phyloP scores from a whole-genome alignment of 768 basidiomycete species.

The Termitomyces sp. region DNA sequence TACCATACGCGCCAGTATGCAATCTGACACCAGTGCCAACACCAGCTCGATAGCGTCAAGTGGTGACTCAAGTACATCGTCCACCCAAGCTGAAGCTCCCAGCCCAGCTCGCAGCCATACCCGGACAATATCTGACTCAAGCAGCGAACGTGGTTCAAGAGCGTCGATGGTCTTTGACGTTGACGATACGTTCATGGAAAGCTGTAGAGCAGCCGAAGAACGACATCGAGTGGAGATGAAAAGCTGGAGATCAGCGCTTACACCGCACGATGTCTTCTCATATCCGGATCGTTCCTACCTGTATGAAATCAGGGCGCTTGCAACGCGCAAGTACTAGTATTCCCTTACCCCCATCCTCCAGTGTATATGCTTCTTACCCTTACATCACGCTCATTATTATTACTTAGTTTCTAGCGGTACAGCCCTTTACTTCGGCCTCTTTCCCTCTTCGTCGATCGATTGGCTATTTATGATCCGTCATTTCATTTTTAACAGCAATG shows the following conservation, averaged over 20 bases:
- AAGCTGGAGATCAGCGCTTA: constrained; percentile 55
- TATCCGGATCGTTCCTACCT: constrained; percentile 60
- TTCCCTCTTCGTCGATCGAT: constrained; percentile 15
- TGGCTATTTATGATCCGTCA: constrained; percentile 18
- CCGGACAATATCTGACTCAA: constrained; percentile 67
- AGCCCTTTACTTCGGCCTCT: too few species aligned
- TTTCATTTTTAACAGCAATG: not conserved
- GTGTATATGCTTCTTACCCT: constrained; percentile 9
- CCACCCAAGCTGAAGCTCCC: constrained; percentile 33
- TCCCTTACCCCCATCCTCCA: constrained; percentile 9
- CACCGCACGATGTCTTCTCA: constrained; percentile 30
- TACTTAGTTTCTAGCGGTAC: constrained; percentile 16
- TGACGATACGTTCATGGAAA: constrained; percentile 66
- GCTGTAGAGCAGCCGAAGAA: constrained; percentile 72
- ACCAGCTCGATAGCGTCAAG: constrained; percentile 21
- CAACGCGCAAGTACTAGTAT: constrained; percentile 72
- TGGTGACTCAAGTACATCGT: constrained; percentile 18
- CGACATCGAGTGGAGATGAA: constrained; percentile 82
- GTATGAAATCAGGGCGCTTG: constrained; percentile 80
- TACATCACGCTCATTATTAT: constrained; percentile 10
- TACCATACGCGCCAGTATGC: constrained; percentile 66
- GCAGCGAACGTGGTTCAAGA: constrained; percentile 74
- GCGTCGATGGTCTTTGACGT: constrained; percentile 76
- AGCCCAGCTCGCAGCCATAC: constrained; percentile 61
- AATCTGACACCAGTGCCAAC: constrained; percentile 26